These are phyloP conservation scores for Coemansia erecta DNA, from an alignment of 192 early-diverging fungal genomes.

Conservation along the genomic window DNA sequence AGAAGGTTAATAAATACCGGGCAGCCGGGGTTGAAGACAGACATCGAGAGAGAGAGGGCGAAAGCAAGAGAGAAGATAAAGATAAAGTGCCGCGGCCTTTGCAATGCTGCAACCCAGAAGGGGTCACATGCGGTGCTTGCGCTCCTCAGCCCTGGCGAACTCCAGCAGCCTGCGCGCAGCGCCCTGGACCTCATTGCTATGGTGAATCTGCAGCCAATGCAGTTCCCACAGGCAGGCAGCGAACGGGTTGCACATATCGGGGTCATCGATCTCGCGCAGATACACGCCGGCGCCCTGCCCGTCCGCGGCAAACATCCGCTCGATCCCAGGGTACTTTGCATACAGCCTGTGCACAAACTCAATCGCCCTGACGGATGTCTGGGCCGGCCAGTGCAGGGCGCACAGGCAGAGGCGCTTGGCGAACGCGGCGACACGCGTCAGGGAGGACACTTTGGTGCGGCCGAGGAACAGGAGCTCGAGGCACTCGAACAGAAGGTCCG, in stretches of 20 bases:
- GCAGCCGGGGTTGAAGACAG: no score
- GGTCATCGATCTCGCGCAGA: slow-evolving; percentile 76
- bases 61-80: no score
- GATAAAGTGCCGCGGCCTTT: no score
- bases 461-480: slow-evolving; percentile 87
- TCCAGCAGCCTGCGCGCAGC: slow-evolving; percentile 36
- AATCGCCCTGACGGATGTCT: slow-evolving; percentile 70
- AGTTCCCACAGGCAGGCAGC: slow-evolving; percentile 89
- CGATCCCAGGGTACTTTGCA: slow-evolving; percentile 61
- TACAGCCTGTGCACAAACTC: slow-evolving; percentile 47
- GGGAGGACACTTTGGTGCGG: slow-evolving; percentile 67
- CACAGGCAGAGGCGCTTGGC: slow-evolving; percentile 76
- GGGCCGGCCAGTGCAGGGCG: slow-evolving; percentile 73
- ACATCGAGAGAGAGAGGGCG: no score
- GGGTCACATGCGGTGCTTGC: slow-evolving; percentile 42
- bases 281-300: slow-evolving; percentile 80
- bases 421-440: slow-evolving; percentile 83
- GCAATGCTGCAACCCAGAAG: no score
- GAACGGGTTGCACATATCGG: slow-evolving; percentile 94
- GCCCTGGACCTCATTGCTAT: slow-evolving; percentile 29
- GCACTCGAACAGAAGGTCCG: slow-evolving; percentile 78
- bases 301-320: slow-evolving; percentile 63
- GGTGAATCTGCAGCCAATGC: slow-evolving; percentile 60
- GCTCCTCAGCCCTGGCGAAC: slow-evolving; percentile 37
- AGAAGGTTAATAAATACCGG: not conserved